Conservation (phyloP, 495 filamentous ascomycete species). For the Xylaria cubensis region DNA sequence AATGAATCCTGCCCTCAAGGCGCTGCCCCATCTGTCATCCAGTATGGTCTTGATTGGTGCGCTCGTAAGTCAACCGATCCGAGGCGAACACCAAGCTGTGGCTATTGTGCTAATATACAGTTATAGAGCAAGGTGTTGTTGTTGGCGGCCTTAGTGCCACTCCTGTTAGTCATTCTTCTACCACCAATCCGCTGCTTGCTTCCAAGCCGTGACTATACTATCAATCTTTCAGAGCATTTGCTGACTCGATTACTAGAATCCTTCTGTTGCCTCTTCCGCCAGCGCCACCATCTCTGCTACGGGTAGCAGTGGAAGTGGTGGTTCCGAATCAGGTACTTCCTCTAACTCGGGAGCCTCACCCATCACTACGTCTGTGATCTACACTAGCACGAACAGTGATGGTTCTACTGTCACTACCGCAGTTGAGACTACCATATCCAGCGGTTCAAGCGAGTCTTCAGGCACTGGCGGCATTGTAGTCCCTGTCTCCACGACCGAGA, state of each 20-base stretch:
- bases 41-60: constrained; percentile 46
- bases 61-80: constrained; percentile 29
- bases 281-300: constrained; percentile 33
- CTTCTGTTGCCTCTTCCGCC: constrained; percentile 25
- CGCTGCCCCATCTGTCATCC: constrained; percentile 40
- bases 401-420: constrained; percentile 23
- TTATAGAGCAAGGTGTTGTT: constrained; percentile 34
- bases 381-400: constrained; percentile 24
- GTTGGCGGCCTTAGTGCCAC: constrained; percentile 33
- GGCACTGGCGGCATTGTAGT: constrained; percentile 18
- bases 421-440: constrained; percentile 12
- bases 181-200: neutral
- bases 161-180: constrained; percentile 31
- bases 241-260: constrained; percentile 17
- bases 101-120: neutral
- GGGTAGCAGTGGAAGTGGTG: neutral
- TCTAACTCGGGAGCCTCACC: constrained; percentile 32
- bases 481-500: constrained; percentile 39
- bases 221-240: neutral
- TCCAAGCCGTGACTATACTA: neutral
- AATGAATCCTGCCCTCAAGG: constrained; percentile 62
- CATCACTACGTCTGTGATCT: constrained; percentile 30
- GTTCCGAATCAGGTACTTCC: constrained; percentile 12
- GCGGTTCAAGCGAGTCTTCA: neutral
- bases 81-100: neutral